A percentile compares a stretch with the other conserved stretches of the same genome.
phyloP scores from a whole-genome alignment of 1,139 yeast genomes.

The Yarrowia galli region DNA sequence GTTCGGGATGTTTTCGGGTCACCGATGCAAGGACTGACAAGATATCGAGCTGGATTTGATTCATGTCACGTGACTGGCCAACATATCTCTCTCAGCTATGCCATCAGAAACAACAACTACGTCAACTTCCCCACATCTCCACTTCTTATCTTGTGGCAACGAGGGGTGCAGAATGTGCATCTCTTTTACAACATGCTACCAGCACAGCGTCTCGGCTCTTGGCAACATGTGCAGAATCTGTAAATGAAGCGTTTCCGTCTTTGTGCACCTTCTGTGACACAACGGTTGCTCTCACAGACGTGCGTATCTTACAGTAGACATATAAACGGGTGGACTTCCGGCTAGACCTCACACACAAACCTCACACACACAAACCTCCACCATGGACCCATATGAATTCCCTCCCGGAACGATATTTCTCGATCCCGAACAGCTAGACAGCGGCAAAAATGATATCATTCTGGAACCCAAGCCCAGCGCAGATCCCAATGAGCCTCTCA shows the following conservation, averaged over 20 bases:
- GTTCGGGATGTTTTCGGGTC: not conserved
- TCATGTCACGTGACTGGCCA: not conserved
- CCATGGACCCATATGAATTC: slow-evolving; percentile 26
- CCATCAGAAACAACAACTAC: not conserved
- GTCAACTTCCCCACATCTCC: not conserved
- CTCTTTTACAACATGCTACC: too few relatives aligned
- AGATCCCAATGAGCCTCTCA: slow-evolving; percentile 58
- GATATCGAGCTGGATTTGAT: not conserved
- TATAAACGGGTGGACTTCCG: not conserved
- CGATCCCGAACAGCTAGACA: slow-evolving; percentile 25
- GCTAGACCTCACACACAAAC: not conserved
- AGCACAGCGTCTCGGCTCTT: not conserved
- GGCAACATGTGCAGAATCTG: slow-evolving; percentile 4
- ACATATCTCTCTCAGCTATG: too few relatives aligned
- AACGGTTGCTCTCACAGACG: not conserved
- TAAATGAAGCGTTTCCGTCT: not conserved
- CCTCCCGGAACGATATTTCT: slow-evolving; percentile 36
- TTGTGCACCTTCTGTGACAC: not conserved
- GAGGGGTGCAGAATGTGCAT: not conserved
- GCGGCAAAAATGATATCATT: slow-evolving; percentile 24
- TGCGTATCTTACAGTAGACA: not conserved
- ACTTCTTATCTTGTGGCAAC: not conserved
- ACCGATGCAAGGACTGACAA: not conserved
- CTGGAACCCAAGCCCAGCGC: slow-evolving; percentile 53
- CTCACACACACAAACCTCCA: not conserved